Base-by-base conservation (phyloP, 352 stramenopile species). In the Elongisporangium anandrum region DNA sequence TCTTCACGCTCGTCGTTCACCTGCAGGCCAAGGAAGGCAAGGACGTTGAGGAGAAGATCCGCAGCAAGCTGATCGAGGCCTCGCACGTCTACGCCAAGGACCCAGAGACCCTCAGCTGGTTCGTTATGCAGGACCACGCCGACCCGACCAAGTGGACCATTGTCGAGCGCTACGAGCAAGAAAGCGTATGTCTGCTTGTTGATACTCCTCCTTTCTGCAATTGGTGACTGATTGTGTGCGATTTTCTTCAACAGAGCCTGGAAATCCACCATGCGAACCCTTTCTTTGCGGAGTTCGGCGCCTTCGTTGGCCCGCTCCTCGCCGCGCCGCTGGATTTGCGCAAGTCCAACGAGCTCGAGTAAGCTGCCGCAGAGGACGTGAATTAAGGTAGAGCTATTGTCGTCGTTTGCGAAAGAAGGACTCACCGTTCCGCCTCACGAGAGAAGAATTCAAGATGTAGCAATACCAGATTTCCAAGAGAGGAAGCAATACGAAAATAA, bases 61-160 rank as follows among this genome's bases (percentile, higher is more conserved):
- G 63, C 59, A 70, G 65, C 67, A 74, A 74, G 50, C 57, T 74
- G 13, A 74, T 68, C 52, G 67, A 74, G 41, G 67, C 67, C 24
- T 74, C 67, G 50, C 67, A 74, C 47, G 57, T 65, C 56, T 74
- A 74, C 60, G 61, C 57, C 26, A 74, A 74, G 59, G 67, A 74
- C 48, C 60, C 56, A 17, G 67, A 71, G 63, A 63, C 54, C 56
- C 13, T 74, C 29, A 55, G 45, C 29, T 74, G 67, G 67, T 50
- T 70, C 57, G 63, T 71, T 24, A 70, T 74, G 66, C 66, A 70
- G 23, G 63, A 74, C 58, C 63, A 70, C 53, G 16, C 61, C 29
- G 66, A 74, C 41, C 52, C 63, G 49, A 63, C 63, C 59, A 74
- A 74, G 63, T 74, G 66, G 66, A 61, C 49, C 66, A 74, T 74